phyloP scores from a whole-genome alignment of 2,329 filamentous ascomycete species.

The Dothideomycetes sp. region DNA sequence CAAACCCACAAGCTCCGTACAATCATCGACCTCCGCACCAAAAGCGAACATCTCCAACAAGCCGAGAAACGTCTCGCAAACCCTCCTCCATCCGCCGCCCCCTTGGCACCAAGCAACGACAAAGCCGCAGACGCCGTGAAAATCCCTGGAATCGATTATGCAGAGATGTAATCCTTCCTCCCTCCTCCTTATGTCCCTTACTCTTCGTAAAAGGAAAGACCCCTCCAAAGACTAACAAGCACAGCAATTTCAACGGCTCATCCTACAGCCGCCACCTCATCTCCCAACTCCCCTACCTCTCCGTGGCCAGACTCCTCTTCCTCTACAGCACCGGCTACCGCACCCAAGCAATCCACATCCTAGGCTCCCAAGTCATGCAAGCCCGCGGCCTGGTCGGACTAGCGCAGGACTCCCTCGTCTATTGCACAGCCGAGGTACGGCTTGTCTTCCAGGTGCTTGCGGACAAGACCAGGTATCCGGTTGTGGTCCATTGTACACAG shows the following conservation, averaged over 20 bases:
- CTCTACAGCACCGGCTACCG: conserved; percentile 58
- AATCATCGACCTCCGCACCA: conserved; percentile 69
- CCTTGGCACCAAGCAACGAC: conserved; percentile 36
- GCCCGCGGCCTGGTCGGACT: conserved; percentile 62
- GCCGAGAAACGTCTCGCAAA: conserved; percentile 46
- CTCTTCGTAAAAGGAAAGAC: too few species aligned
- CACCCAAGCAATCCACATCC: conserved; percentile 55
- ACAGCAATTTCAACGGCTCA: conserved; percentile 63
- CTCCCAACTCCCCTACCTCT: conserved; percentile 55
- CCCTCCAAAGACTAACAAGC: conserved; percentile 52
- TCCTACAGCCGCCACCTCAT: conserved; percentile 59
- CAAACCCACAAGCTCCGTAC: conserved; percentile 55
- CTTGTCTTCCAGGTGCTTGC: conserved; percentile 40
- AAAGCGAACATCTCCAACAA: conserved; percentile 63
- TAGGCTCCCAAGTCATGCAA: conserved; percentile 60
- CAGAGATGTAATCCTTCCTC: too few species aligned
- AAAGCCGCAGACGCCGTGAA: conserved; percentile 45
- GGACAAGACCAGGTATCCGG: conserved; percentile 41
- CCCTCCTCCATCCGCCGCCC: conserved; percentile 33
- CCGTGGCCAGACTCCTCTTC: conserved; percentile 50
- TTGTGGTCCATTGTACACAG: conserved; percentile 74
- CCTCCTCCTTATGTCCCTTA: too few species aligned
- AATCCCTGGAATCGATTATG: conserved; percentile 53
- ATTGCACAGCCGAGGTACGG: conserved; percentile 52
- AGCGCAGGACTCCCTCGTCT: conserved; percentile 57